Conservation (phyloP, 352 stramenopile genomes). For the Halophytophthora polymorphica region DNA sequence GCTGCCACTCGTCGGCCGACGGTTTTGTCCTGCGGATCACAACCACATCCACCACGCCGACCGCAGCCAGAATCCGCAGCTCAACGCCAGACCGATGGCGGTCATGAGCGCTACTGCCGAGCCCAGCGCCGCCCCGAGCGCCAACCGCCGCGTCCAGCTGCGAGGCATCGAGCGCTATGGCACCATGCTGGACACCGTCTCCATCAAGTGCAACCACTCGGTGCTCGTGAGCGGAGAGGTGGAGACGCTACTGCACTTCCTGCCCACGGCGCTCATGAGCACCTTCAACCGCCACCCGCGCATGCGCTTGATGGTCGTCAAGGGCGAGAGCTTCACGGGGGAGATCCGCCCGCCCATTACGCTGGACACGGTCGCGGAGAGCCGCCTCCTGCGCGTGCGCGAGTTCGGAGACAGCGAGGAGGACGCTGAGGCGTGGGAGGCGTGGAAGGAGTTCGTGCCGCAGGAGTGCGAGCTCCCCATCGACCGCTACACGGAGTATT, state of each 20-base stretch:
- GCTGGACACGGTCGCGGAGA: background rate
- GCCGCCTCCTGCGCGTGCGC: background rate
- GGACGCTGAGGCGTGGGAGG: background rate
- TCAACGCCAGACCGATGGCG: too few species aligned
- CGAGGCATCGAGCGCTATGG: conserved; percentile 20
- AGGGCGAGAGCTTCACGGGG: conserved; percentile 11
- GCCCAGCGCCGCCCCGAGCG: too few species aligned
- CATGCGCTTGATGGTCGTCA: conserved; percentile 20
- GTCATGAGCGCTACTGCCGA: too few species aligned
- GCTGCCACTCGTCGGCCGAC: too few species aligned
- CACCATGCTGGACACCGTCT: conserved; percentile 6
- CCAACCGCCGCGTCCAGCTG: conserved; percentile 3
- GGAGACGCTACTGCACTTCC: conserved; percentile 4
- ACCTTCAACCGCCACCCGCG: conserved; percentile 32
- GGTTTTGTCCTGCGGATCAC: too few species aligned
- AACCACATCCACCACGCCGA: too few species aligned
- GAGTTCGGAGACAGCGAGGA: background rate
- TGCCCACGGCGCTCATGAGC: conserved; percentile 13
- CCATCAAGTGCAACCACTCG: conserved; percentile 12
- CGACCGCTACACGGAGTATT: conserved; percentile 25
- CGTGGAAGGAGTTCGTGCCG: conserved; percentile 13
- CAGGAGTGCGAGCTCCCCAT: conserved; percentile 10
- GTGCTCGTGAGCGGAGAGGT: conserved; percentile 8
- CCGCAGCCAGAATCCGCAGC: too few species aligned
- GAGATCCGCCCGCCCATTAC: conserved; percentile 15